phyloP scores from a whole-genome alignment of 2,329 filamentous ascomycete genomes.

The Aureobasidium pullulans region DNA sequence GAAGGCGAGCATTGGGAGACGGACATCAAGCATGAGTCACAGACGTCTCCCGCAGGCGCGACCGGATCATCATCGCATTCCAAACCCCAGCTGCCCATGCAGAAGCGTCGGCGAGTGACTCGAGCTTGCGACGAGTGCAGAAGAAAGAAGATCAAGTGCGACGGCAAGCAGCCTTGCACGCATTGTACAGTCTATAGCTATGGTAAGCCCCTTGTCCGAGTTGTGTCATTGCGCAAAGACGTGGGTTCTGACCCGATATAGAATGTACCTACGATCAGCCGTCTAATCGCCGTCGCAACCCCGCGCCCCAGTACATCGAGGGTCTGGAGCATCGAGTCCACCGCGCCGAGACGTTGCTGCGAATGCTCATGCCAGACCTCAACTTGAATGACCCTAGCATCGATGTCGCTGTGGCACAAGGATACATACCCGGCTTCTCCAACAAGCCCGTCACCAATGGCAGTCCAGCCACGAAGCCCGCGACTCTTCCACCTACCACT shows the following conservation, averaged over 20 bases:
- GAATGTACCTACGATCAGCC: slow-evolving; percentile 95
- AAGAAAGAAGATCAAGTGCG: slow-evolving; percentile 54
- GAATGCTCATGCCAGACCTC: slow-evolving; percentile 72
- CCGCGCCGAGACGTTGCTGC: slow-evolving; percentile 72
- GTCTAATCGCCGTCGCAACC: slow-evolving; percentile 83
- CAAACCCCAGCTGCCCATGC: slow-evolving; percentile 23
- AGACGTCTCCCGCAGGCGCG: slow-evolving; percentile 19
- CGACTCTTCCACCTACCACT: slow-evolving; percentile 18
- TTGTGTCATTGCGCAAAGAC: not conserved
- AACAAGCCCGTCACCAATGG: slow-evolving; percentile 12
- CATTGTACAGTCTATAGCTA: slow-evolving; percentile 99
- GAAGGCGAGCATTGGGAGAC: slow-evolving; percentile 24
- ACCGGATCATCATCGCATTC: slow-evolving; percentile 17
- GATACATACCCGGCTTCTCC: slow-evolving; percentile 29
- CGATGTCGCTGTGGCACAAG: slow-evolving; percentile 56
- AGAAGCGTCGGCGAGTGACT: slow-evolving; percentile 77
- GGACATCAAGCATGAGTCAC: slow-evolving; percentile 24
- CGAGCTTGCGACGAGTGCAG: slow-evolving; percentile 84
- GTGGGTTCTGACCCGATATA: slow-evolving; percentile 30
- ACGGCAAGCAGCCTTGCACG: slow-evolving; percentile 55
- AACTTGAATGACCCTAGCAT: slow-evolving; percentile 79
- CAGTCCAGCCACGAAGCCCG: not conserved
- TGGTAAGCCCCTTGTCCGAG: slow-evolving; percentile 49
- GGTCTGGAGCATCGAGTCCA: slow-evolving; percentile 76
- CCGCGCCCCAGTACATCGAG: slow-evolving; percentile 87